These are phyloP conservation scores for Epichloe festucae DNA, from an alignment of 2,329 filamentous ascomycete species.

Conservation along the genomic window DNA sequence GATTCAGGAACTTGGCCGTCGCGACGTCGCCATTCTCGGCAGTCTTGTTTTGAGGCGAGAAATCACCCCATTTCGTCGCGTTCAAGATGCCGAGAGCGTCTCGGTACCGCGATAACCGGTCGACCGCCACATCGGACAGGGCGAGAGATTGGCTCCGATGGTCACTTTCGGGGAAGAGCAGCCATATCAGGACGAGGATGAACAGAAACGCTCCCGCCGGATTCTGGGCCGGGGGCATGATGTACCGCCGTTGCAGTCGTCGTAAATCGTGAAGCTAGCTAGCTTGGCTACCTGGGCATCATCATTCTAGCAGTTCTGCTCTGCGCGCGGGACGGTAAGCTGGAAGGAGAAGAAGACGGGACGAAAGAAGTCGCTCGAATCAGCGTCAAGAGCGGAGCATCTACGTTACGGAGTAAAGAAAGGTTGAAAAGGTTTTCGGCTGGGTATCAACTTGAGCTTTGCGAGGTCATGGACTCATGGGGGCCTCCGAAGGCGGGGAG, in stretches of 20 bases:
- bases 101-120: slow-evolving; percentile 38
- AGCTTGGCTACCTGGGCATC: slow-evolving; percentile 4
- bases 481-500: background rate
- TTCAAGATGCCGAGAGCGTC: slow-evolving; percentile 41
- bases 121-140: slow-evolving; percentile 23
- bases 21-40: slow-evolving; percentile 13
- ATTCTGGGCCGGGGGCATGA: slow-evolving; percentile 34
- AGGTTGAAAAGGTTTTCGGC: background rate
- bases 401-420: background rate
- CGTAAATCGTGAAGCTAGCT: slow-evolving; percentile 3
- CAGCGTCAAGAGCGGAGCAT: background rate
- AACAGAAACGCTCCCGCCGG: slow-evolving; percentile 18
- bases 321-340: background rate
- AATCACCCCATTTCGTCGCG: slow-evolving; percentile 46
- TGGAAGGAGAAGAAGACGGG: background rate
- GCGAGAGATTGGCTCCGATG: slow-evolving; percentile 20
- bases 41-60: slow-evolving; percentile 28
- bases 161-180: slow-evolving; percentile 24
- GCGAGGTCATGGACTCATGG: background rate
- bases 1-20: slow-evolving; percentile 41
- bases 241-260: slow-evolving; percentile 6
- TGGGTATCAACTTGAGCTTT: background rate
- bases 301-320: slow-evolving; percentile 7
- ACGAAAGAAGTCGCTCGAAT: background rate
- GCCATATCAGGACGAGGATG: slow-evolving; percentile 25